Evolutionary conservation across 2,329 filamentous ascomycete species (phyloP).

Genomic region (Neophaeococcomyces aloes): DNA sequence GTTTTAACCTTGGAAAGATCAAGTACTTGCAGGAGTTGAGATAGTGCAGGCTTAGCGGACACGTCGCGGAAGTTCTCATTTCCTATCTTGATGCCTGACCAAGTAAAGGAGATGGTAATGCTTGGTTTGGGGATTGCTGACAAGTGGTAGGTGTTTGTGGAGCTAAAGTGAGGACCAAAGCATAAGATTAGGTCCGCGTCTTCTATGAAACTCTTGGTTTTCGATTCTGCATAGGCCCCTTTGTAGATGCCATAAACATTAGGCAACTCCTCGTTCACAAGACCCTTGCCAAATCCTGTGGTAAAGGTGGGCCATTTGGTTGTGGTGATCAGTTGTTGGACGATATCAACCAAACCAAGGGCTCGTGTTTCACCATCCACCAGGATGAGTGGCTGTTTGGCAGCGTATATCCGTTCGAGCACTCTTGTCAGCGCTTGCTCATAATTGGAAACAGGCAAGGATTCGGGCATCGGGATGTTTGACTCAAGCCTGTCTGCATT

Average conservation of each 20-base stretch:
- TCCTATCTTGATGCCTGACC: slow-evolving; percentile 26
- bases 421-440: slow-evolving; percentile 49
- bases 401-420: slow-evolving; percentile 33
- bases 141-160: slow-evolving; percentile 35
- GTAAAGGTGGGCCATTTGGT: slow-evolving; percentile 40
- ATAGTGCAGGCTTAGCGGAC: slow-evolving; percentile 5
- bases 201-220: slow-evolving; percentile 29
- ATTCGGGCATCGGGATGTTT: slow-evolving; percentile 44
- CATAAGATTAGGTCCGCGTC: slow-evolving; percentile 35
- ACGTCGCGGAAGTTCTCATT: slow-evolving; percentile 25
- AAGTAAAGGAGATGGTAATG: slow-evolving; percentile 27
- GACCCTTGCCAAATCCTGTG: slow-evolving; percentile 38
- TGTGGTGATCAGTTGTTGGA: slow-evolving; percentile 32
- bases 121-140: slow-evolving; percentile 29
- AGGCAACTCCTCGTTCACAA: slow-evolving; percentile 37
- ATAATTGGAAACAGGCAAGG: background rate
- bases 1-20: slow-evolving; percentile 7
- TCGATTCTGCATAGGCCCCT: slow-evolving; percentile 31
- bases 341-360: slow-evolving; percentile 30
- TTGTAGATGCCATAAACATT: slow-evolving; percentile 42
- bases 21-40: slow-evolving; percentile 11
- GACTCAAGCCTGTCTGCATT: slow-evolving; percentile 36
- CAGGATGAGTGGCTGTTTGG: slow-evolving; percentile 40
- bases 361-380: slow-evolving; percentile 41
- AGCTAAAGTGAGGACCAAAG: slow-evolving; percentile 38